Evolutionary conservation across 1,139 yeast species (phyloP), one percentile per base, ranked within the genome.

Genomic region (Lodderomyces orthopsilosis): DNA sequence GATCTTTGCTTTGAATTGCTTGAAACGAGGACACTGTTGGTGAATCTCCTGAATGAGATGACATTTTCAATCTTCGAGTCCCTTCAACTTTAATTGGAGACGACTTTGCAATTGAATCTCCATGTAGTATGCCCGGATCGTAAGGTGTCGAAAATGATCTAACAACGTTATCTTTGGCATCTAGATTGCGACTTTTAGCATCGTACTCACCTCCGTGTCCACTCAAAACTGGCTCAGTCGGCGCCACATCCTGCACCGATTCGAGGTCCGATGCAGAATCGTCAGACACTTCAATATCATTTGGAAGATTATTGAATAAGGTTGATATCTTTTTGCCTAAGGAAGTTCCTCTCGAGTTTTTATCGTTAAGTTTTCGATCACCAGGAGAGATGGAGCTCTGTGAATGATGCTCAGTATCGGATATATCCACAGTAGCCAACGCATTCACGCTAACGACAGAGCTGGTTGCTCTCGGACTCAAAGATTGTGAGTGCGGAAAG

Each of bases 251-350:
- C 15, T 42, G 43, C 5, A 67, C 58, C 1, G 75, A 65, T 37
- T 72, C 77, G 41, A 58, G 54, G 41, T 72, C 77, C 2, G 75
- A 68, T 5, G 74, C 77, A 3, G 76, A 70, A 51, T 73, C 78
- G 45, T 74, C 79, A 0, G 77, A 70, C 7, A 74, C 53, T 47
- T 73, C 78, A 42, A 74, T 71, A 54, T 74, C 79, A 50, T 74
- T 74, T 9, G 79, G 79, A 12, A 74, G 55, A 41, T 74, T 74
- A 46, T 67, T 74, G 53, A 74, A 74, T 2, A 72, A 66, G 6
- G 75, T 63, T 1, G 75, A 61, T 10, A 69, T 69, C 46, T 60
- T 51, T 17, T 41, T 46, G 35, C 42, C 45, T 14, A 49, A 30
- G 18, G 44, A 35, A 26, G 40, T 42, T 10, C 38, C 42, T 15